phyloP scores from a whole-genome alignment of 139 green algal species.

The Chlorella sp. region DNA sequence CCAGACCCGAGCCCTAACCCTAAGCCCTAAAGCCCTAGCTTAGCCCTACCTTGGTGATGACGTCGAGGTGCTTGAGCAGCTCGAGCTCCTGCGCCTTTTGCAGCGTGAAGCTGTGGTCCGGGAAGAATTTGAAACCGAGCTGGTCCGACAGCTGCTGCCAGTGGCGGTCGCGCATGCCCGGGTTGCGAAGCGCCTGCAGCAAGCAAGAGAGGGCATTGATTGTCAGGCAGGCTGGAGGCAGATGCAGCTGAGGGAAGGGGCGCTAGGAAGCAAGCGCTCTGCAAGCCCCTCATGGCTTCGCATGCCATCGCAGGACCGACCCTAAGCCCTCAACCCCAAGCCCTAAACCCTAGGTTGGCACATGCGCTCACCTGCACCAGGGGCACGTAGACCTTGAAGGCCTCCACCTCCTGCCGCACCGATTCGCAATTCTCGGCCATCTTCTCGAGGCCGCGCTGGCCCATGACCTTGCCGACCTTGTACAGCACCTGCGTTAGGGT shows the following conservation, averaged over 20 bases:
- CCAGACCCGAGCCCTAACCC: too few relatives aligned
- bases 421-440: conserved; percentile 54
- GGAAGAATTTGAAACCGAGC: conserved; percentile 41
- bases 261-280: too few relatives aligned
- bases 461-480: conserved; percentile 52
- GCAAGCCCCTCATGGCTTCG: too few relatives aligned
- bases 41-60: conserved; percentile 41
- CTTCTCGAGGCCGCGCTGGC: conserved; percentile 33
- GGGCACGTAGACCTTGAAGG: conserved; percentile 67
- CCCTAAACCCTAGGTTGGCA: too few relatives aligned
- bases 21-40: too few relatives aligned
- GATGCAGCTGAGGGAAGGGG: too few relatives aligned
- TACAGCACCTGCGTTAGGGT: conserved; percentile 40
- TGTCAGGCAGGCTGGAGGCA: too few relatives aligned
- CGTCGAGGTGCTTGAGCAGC: conserved; percentile 49
- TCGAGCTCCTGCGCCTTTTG: conserved; percentile 43
- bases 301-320: too few relatives aligned
- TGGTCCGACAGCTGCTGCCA: conserved; percentile 53
- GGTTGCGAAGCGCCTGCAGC: conserved; percentile 52
- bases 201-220: too few relatives aligned
- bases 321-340: too few relatives aligned
- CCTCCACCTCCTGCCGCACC: conserved; percentile 55
- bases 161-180: conserved; percentile 71
- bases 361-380: conserved; percentile 59
- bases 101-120: conserved; percentile 36